phyloP scores from a whole-genome alignment of 805 yeast species.

The Candida hungchunana region DNA sequence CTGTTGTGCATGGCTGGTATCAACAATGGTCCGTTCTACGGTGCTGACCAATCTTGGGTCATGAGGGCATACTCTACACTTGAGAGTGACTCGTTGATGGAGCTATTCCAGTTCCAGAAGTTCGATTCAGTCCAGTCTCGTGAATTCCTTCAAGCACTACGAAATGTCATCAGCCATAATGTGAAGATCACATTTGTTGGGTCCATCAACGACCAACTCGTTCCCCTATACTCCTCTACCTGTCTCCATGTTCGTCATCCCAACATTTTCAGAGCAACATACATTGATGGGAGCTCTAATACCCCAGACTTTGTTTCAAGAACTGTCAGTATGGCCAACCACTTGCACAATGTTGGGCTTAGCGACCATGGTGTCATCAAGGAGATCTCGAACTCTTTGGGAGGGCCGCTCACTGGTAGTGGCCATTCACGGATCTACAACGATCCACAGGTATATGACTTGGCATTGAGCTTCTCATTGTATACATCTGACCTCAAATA shows the following conservation, averaged over 20 bases:
- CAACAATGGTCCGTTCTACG: conserved; percentile 90
- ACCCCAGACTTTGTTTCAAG: conserved; percentile 78
- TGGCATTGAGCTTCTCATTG: conserved; percentile 69
- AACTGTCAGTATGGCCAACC: conserved; percentile 69
- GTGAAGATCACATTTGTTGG: conserved; percentile 82
- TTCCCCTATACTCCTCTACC: conserved; percentile 84
- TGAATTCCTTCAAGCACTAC: conserved; percentile 63
- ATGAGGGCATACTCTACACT: conserved; percentile 87
- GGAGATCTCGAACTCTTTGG: conserved; percentile 73
- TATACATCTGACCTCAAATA: conserved; percentile 62
- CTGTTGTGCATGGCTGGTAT: conserved; percentile 94
- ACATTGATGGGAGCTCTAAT: conserved; percentile 75
- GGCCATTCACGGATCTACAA: conserved; percentile 91
- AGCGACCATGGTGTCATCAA: conserved; percentile 83
- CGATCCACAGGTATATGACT: conserved; percentile 76
- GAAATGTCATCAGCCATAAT: conserved; percentile 60
- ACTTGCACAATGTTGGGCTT: conserved; percentile 68
- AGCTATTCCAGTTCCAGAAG: conserved; percentile 83
- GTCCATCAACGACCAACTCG: conserved; percentile 88
- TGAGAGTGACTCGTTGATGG: conserved; percentile 82
- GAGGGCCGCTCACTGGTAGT: conserved; percentile 91
- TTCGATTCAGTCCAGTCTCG: conserved; percentile 67
- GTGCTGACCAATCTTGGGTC: conserved; percentile 77
- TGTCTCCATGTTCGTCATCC: conserved; percentile 86
- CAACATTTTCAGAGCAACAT: conserved; percentile 82